phyloP scores from a whole-genome alignment of 148 eudicot species.

The Nyssa sinensis region DNA sequence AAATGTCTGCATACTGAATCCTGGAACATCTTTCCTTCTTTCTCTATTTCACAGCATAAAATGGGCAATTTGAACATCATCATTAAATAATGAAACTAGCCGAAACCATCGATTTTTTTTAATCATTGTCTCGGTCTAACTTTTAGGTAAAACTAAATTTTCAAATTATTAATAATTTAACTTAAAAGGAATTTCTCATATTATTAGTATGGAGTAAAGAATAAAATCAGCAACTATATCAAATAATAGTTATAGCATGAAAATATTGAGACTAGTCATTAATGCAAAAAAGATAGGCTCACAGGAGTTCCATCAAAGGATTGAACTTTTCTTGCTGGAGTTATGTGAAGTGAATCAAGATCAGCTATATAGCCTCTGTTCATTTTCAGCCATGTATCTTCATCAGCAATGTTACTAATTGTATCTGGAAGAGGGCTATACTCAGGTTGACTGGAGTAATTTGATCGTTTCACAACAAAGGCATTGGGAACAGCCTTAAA shows the following conservation, averaged over 20 bases:
- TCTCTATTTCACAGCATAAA: background rate
- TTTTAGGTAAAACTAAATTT: no score
- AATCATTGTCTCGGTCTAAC: no score
- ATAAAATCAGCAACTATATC: background rate
- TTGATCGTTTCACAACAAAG: slow-evolving; percentile 71
- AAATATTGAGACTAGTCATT: background rate
- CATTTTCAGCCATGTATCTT: slow-evolving; percentile 87
- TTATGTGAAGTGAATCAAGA: slow-evolving; percentile 82
- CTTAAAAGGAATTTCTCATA: no score
- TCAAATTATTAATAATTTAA: no score
- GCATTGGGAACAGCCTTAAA: slow-evolving; percentile 58
- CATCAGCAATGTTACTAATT: slow-evolving; percentile 69
- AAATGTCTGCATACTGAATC: background rate
- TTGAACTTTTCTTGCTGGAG: slow-evolving; percentile 80
- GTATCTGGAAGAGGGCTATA: slow-evolving; percentile 80
- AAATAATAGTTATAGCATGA: background rate
- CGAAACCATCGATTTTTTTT: background rate
- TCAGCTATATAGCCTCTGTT: slow-evolving; percentile 86
- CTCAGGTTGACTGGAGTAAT: slow-evolving; percentile 43
- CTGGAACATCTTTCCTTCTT: background rate
- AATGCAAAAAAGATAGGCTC: slow-evolving; percentile 25
- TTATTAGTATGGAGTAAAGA: no score
- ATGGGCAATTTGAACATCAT: background rate
- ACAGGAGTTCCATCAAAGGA: slow-evolving; percentile 60
- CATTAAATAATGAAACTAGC: background rate